phyloP scores from a whole-genome alignment of 306 rosid genomes.

The Pachyrhizus erosus region DNA sequence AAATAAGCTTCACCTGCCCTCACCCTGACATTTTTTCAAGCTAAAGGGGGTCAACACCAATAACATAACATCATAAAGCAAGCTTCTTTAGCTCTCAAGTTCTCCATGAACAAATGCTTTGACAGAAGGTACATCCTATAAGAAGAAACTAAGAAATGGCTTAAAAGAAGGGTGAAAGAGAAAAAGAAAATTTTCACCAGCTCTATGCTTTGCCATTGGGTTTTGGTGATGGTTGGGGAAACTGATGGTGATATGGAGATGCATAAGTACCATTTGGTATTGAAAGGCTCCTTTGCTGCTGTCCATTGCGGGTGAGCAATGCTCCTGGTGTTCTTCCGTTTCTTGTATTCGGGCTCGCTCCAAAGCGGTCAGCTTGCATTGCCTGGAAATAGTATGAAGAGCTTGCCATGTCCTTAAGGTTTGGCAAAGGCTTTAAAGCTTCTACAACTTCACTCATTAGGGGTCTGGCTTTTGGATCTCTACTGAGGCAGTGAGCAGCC shows the following conservation, averaged over 20 bases:
- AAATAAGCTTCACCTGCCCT: constrained; percentile 50
- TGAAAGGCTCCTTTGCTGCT: constrained; percentile 77
- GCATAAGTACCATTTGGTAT: constrained; percentile 77
- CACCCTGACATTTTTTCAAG: constrained; percentile 48
- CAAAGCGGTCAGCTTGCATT: constrained; percentile 71
- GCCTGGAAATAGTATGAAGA: constrained; percentile 91
- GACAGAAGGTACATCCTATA: constrained; percentile 59
- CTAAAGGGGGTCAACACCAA: constrained; percentile 48
- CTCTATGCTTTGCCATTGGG: constrained; percentile 76
- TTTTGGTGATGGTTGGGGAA: constrained; percentile 86
- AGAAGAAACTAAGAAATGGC: constrained; percentile 14
- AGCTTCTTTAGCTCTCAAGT: constrained; percentile 59
- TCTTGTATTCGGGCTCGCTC: constrained; percentile 75
- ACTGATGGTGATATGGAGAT: constrained; percentile 91
- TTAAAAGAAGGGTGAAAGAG: constrained; percentile 38
- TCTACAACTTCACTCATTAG: constrained; percentile 94
- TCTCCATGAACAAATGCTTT: constrained; percentile 69
- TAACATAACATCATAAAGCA: constrained; percentile 59
- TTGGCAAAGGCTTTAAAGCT: constrained; percentile 86
- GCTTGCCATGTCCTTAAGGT: constrained; percentile 98
- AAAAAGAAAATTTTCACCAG: constrained; percentile 47
- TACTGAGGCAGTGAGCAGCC: constrained; percentile 88
- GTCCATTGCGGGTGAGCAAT: constrained; percentile 70
- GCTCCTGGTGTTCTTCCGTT: constrained; percentile 70
- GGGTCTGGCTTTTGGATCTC: constrained; percentile 94